phyloP scores from a whole-genome alignment of 768 basidiomycete species.

The Rhizopogon salebrosus region DNA sequence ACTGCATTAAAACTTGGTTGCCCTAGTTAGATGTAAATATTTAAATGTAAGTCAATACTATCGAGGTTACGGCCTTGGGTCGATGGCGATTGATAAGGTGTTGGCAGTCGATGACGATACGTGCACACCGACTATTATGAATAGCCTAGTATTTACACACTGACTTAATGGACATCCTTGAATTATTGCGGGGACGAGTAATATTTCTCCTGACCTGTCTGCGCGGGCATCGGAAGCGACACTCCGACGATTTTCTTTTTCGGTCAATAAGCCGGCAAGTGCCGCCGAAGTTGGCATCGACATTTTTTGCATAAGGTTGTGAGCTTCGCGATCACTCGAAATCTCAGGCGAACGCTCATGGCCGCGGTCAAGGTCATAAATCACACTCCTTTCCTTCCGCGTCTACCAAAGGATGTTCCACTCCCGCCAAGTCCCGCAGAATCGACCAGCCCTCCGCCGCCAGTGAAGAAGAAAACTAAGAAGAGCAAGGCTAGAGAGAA shows the following conservation, averaged over 20 bases:
- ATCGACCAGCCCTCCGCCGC: constrained; percentile 14
- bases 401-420: constrained; percentile 32
- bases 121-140: too few relatives aligned
- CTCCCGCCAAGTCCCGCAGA: constrained; percentile 24
- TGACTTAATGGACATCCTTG: too few relatives aligned
- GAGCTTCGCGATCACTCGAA: background rate
- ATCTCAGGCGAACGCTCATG: constrained; percentile 7
- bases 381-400: constrained; percentile 18
- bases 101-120: too few relatives aligned
- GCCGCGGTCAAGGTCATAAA: constrained; percentile 12
- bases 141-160: too few relatives aligned
- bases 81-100: too few relatives aligned
- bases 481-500: constrained; percentile 48
- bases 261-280: background rate
- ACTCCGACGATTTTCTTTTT: background rate
- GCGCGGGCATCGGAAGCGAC: too few relatives aligned
- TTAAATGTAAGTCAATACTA: too few relatives aligned
- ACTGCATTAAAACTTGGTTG: too few relatives aligned
- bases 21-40: too few relatives aligned
- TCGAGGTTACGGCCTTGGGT: too few relatives aligned
- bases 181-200: too few relatives aligned
- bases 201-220: too few relatives aligned
- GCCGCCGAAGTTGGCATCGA: constrained; percentile 9
- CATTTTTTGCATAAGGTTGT: constrained; percentile 7
- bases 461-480: constrained; percentile 19